Evolutionary conservation across 2,329 filamentous ascomycete genomes (phyloP), one percentile per base, ranked within the genome.

Genomic region (Rugonectria rugulosa): DNA sequence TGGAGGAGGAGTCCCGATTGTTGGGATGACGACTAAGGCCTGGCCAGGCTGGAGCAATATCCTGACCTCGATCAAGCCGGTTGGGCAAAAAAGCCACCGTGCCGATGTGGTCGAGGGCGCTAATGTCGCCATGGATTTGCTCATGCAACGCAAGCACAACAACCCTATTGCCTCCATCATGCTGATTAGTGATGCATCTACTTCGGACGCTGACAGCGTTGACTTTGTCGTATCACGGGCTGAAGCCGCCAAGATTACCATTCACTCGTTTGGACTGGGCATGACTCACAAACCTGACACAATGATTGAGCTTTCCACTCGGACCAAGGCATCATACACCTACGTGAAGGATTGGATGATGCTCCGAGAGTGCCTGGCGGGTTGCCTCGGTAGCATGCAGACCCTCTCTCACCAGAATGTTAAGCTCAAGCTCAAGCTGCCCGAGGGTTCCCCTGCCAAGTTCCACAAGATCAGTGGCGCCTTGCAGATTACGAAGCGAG

Each of bases 301-400:
- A 1, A 96, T 99, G 92, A 97, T 99, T 60, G 94, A 98, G 75
- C 80, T 99, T 11, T 98, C 95, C 1, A 95, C 91, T 6, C 85
- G 92, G 57, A 99, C 95, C 4, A 99, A 98, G 77, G 95, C 93
- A 5, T 96, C 92, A 1, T 99, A 98, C 70, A 96, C 92, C 2
- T 99, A 98, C 68, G 93, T 99, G 65, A 99, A 98, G 76, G 95
- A 99, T 73, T 99, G 95, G 95, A 98, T 98, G 94, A 99, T 98
- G 94, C 83, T 99, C 29, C 89, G 95, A 23, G 95, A 99, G 73
- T 98, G 95, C 72, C 83, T 97, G 38, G 95, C 93, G 20, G 95
- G 95, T 37, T 98, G 94, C 68, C 79, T 99, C 23, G 95, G 95
- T 41, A 88, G 92, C 12, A 84, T 98, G 71, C 95, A 99, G 74